Evolutionary conservation across 1,284 basidiomycete genomes (phyloP).

Genomic region (Prillingera fragicola): DNA sequence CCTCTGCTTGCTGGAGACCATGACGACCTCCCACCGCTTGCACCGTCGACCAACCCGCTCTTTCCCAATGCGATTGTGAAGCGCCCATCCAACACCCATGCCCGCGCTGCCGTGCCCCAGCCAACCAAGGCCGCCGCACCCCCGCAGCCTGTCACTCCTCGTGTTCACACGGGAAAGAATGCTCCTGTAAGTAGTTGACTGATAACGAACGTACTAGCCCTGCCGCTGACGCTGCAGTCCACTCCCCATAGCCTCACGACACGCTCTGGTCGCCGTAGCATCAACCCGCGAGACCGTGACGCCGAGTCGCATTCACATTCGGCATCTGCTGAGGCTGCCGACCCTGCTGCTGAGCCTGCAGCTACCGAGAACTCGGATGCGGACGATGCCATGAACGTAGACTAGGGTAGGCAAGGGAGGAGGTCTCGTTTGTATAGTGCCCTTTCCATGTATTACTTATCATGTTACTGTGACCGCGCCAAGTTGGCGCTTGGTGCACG

Average conservation of each 20-base stretch:
- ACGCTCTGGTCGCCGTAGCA: slow-evolving; percentile 25
- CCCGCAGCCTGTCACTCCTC: slow-evolving; percentile 8
- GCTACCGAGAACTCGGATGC: background rate
- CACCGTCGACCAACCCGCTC: slow-evolving; percentile 37
- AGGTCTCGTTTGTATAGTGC: too few species aligned
- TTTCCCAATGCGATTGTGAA: slow-evolving; percentile 43
- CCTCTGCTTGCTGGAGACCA: slow-evolving; percentile 13
- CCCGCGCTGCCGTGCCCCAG: slow-evolving; percentile 19
- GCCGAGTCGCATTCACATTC: background rate
- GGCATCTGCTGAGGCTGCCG: background rate
- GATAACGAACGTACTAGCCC: background rate
- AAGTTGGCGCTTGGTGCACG: too few species aligned
- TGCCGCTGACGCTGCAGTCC: slow-evolving; percentile 11
- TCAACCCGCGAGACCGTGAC: slow-evolving; percentile 13
- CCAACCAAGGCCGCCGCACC: background rate
- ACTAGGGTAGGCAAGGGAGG: too few species aligned
- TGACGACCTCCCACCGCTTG: slow-evolving; percentile 36
- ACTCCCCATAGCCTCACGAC: slow-evolving; percentile 32
- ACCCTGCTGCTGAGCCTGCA: background rate
- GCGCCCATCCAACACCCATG: slow-evolving; percentile 37
- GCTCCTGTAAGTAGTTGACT: background rate
- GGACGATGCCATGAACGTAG: slow-evolving; percentile 8
- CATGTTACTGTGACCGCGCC: too few species aligned
- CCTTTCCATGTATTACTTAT: too few species aligned
- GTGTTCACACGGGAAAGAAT: slow-evolving; percentile 19